These are phyloP conservation scores for Penicillium sp. DNA, from an alignment of 2,329 filamentous ascomycete genomes.

Conservation along the genomic window DNA sequence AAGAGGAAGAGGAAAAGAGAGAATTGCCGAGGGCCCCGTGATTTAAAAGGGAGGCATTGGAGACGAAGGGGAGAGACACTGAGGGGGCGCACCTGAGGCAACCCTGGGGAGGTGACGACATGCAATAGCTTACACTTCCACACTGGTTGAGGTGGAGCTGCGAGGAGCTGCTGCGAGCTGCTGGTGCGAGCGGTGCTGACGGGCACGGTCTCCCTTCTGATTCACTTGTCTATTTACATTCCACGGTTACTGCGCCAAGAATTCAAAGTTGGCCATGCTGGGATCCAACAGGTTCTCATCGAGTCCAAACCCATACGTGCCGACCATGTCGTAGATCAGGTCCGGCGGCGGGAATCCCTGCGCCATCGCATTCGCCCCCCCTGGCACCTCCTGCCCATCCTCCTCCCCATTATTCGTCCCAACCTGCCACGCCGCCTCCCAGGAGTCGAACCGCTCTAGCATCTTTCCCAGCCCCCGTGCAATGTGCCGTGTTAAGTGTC, in stretches of 20 bases:
- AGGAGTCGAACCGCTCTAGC: constrained; percentile 46
- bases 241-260: constrained; percentile 35
- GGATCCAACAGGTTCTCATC: constrained; percentile 48
- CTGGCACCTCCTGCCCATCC: constrained; percentile 38
- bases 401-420: constrained; percentile 15
- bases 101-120: constrained; percentile 9
- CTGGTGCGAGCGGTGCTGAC: neutral
- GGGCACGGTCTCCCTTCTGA: neutral
- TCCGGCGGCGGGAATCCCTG: constrained; percentile 47
- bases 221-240: neutral
- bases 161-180: neutral
- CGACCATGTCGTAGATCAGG: constrained; percentile 49
- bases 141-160: neutral
- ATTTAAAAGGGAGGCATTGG: constrained; percentile 23
- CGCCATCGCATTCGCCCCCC: constrained; percentile 46
- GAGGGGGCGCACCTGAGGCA: constrained; percentile 22
- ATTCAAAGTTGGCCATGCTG: constrained; percentile 47
- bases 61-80: constrained; percentile 37
- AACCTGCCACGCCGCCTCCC: constrained; percentile 40
- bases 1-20: constrained; percentile 17
- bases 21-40: constrained; percentile 20
- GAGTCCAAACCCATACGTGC: constrained; percentile 47
- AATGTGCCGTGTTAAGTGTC: constrained; percentile 48
- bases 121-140: constrained; percentile 6
- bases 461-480: constrained; percentile 47